These are phyloP conservation scores for Blastocrithidia nonstop DNA, from an alignment of 208 protist genomes.

Conservation along the genomic window DNA sequence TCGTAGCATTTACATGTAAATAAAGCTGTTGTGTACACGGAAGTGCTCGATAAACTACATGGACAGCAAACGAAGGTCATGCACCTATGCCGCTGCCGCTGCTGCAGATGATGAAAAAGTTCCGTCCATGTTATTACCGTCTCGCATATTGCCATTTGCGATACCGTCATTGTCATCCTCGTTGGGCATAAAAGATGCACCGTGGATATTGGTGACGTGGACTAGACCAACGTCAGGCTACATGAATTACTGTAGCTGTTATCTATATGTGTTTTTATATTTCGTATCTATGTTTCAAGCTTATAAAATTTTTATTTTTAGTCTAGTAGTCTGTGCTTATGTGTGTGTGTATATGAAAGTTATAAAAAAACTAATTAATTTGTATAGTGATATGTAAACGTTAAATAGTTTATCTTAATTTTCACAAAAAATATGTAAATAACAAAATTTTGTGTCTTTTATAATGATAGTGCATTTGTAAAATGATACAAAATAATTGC, in stretches of 20 bases:
- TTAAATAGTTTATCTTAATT: no score
- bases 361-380: no score
- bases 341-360: conserved; percentile 7
- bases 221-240: conserved; percentile 60
- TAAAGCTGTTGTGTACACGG: conserved; percentile 53
- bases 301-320: conserved; percentile 23
- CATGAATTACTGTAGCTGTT: no score
- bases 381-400: no score
- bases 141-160: conserved; percentile 7
- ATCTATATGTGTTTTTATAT: no score
- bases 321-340: conserved; percentile 3
- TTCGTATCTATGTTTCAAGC: no score
- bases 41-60: conserved; percentile 69
- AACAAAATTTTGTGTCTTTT: no score
- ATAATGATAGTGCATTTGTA: no score
- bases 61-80: conserved; percentile 49
- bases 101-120: conserved; percentile 2
- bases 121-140: conserved; percentile 5
- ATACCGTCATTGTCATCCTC: no score
- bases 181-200: no score
- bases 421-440: no score
- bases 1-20: conserved; percentile 81
- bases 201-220: conserved; percentile 73
- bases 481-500: no score
- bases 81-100: conserved; percentile 12